These are phyloP conservation scores for Cryphonectria nitschkei DNA, from an alignment of 2,329 filamentous ascomycete species.

Conservation along the genomic window DNA sequence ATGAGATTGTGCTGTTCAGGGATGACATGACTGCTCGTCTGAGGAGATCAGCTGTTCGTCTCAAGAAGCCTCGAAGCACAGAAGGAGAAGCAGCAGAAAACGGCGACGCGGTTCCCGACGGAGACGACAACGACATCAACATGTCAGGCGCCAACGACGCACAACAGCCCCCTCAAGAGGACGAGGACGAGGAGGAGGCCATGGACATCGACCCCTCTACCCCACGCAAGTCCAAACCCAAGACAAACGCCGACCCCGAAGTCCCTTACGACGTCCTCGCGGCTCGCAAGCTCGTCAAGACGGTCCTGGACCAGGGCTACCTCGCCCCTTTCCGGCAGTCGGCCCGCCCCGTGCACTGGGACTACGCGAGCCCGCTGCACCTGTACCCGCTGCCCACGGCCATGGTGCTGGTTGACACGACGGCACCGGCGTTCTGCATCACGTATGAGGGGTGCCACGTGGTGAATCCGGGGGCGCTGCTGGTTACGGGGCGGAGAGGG, in stretches of 20 bases:
- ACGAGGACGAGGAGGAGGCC: conserved; percentile 33
- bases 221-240: conserved; percentile 25
- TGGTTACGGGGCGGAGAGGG: conserved; percentile 69
- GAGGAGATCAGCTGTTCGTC: conserved; percentile 73
- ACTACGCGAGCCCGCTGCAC: conserved; percentile 74
- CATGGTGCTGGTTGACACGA: conserved; percentile 80
- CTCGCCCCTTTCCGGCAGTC: conserved; percentile 84
- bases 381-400: conserved; percentile 88
- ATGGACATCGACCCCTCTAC: conserved; percentile 47
- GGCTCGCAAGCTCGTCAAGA: conserved; percentile 83
- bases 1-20: conserved; percentile 85
- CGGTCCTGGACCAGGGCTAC: conserved; percentile 86
- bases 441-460: conserved; percentile 96
- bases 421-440: conserved; percentile 79
- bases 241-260: conserved; percentile 22
- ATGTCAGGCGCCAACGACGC: conserved; percentile 38
- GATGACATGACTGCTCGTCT: conserved; percentile 85
- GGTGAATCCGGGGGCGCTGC: conserved; percentile 83
- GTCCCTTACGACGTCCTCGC: conserved; percentile 57
- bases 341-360: conserved; percentile 85
- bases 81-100: conserved; percentile 37
- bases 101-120: conserved; percentile 30
- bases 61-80: conserved; percentile 51
- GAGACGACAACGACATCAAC: conserved; percentile 35
- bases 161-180: conserved; percentile 31